Conservation (phyloP, 2,329 filamentous ascomycete genomes). For the Xylaria hypoxylon region DNA sequence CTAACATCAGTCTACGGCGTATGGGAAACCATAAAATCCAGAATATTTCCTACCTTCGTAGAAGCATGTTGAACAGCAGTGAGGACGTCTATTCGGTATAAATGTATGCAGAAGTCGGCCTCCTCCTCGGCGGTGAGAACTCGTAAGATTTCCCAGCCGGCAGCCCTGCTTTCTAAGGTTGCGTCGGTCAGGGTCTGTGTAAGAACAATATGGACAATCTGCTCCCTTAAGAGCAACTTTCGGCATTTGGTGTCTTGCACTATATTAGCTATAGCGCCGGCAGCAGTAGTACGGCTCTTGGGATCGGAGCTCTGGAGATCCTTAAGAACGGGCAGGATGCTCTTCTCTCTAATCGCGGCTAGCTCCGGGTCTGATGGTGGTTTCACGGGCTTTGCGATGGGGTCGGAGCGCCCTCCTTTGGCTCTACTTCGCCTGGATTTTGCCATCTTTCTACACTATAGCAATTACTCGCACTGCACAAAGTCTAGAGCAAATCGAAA, state of each 20-base stretch:
- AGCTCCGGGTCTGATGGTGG: slow-evolving; percentile 73
- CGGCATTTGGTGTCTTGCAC: slow-evolving; percentile 71
- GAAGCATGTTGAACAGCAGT: slow-evolving; percentile 69
- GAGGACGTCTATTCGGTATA: slow-evolving; percentile 71
- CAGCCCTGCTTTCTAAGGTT: slow-evolving; percentile 71
- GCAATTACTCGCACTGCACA: neutral
- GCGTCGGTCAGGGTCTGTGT: slow-evolving; percentile 73
- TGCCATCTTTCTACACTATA: slow-evolving; percentile 58
- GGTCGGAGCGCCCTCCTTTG: slow-evolving; percentile 63
- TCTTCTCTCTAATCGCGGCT: slow-evolving; percentile 70
- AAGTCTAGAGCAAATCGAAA: neutral
- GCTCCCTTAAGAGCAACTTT: slow-evolving; percentile 74
- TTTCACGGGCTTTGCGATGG: slow-evolving; percentile 68
- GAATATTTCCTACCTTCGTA: slow-evolving; percentile 58
- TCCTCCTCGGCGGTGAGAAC: slow-evolving; percentile 73
- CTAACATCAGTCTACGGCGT: slow-evolving; percentile 12
- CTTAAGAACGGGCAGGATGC: slow-evolving; percentile 71
- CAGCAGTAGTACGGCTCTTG: slow-evolving; percentile 69
- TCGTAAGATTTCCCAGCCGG: slow-evolving; percentile 75
- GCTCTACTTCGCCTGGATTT: slow-evolving; percentile 68
- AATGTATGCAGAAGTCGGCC: slow-evolving; percentile 73
- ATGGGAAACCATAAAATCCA: slow-evolving; percentile 7
- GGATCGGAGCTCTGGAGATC: slow-evolving; percentile 70
- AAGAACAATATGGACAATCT: slow-evolving; percentile 72
- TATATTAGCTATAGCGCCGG: slow-evolving; percentile 69